Evolutionary conservation across 2,329 filamentous ascomycete species (phyloP), one percentile per base, ranked within the genome.

Genomic region (Xylaria sp.): DNA sequence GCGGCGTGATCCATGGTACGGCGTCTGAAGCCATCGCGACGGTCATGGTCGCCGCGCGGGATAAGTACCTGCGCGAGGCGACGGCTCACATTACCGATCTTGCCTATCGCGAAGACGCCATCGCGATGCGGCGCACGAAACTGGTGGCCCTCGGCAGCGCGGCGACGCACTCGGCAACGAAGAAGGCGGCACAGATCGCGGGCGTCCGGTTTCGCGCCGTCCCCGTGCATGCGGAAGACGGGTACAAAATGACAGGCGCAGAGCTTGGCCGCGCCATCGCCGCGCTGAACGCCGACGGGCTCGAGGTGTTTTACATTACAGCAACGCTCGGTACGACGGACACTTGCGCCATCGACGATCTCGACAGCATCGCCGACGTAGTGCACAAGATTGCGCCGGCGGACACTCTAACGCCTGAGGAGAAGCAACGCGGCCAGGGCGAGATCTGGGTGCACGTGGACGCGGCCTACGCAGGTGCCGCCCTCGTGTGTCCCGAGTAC

Each of bases 1-100:
- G 95, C 22, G 95, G 95, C 36, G 94, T 97, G n/a, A 96, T 98
- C 69, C 94, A 97, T 78, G 94, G 95, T 25, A 94, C 90, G 38
- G 94, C 95, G 0, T 94, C 90, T 66, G 95, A 98, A 81, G 92
- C 94, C 15, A 87, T 97, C 49, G 87, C 96, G 5, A 96, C 93
- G 0, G 90, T 92, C 70, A 91, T 97, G 85, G 91, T 96, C 1
- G 94, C 94, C 1, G 95, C 95, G 0, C 84, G 94, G 13, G 95
- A 97, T 76, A 87, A 91, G 76, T 92, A 91, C 75, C 84, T 96
- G 6, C 83, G 86, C 22, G 85, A 88, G 62, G 86, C 86, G 9
- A 86, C 87, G 0, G 82, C 85, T 5, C 77, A 83, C 63, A 77
- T 86, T 42, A 76, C 80, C 1, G 80, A 81, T 1, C 82, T 79